Evolutionary conservation across 23 red algal species (phyloP).

Genomic region (Gracilaria gracilis): DNA sequence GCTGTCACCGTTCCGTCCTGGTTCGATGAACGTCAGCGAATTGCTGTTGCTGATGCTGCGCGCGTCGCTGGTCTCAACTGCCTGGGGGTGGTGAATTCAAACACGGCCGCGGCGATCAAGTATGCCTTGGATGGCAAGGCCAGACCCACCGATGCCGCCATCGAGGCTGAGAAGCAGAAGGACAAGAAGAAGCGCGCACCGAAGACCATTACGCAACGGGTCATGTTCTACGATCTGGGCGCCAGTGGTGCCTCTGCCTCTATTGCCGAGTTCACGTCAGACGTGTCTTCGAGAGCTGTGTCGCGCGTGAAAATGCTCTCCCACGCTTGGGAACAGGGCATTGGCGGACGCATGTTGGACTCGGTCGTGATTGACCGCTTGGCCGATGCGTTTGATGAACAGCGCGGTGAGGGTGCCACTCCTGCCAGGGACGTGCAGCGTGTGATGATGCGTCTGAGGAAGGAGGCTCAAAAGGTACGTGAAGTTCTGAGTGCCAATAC

Average conservation of each 20-base stretch:
- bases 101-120: slow-evolving; percentile 89
- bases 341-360: slow-evolving; percentile 84
- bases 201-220: slow-evolving; percentile 65
- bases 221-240: slow-evolving; percentile 94
- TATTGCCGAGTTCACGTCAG: slow-evolving; percentile 77
- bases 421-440: slow-evolving; percentile 54
- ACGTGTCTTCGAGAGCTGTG: slow-evolving; percentile 51
- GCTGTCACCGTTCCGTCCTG: slow-evolving; percentile 91
- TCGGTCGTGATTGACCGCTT: slow-evolving; percentile 63
- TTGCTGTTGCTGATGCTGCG: slow-evolving; percentile 77
- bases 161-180: slow-evolving; percentile 48
- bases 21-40: slow-evolving; percentile 72
- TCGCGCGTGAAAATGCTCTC: slow-evolving; percentile 79
- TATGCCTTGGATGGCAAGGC: slow-evolving; percentile 85
- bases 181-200: slow-evolving; percentile 73
- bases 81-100: slow-evolving; percentile 82
- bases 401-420: slow-evolving; percentile 60
- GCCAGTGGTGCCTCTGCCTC: slow-evolving; percentile 73
- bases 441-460: slow-evolving; percentile 82
- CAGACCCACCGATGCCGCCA: slow-evolving; percentile 57
- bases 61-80: slow-evolving; percentile 79
- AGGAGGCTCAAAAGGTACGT: slow-evolving; percentile 85
- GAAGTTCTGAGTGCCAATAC: slow-evolving; percentile 94
- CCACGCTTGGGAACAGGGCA: slow-evolving; percentile 76
- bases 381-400: slow-evolving; percentile 69